These are phyloP conservation scores for Aspergillus clavatus DNA, from an alignment of 2,329 filamentous ascomycete species.

Conservation along the genomic window DNA sequence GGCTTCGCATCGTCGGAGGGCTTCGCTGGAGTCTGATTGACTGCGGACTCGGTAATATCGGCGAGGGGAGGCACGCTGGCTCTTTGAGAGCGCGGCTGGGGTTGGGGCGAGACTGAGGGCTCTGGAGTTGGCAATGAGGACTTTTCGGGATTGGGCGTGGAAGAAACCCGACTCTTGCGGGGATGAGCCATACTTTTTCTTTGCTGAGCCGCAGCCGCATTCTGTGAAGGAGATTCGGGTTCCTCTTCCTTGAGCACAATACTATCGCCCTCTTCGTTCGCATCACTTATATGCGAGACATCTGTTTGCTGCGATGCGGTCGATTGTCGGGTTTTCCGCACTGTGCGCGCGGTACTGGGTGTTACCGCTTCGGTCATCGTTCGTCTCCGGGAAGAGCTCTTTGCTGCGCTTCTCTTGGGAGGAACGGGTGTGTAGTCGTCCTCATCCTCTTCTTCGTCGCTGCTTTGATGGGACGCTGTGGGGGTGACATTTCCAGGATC, in stretches of 20 bases:
- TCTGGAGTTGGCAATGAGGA: slow-evolving; percentile 46
- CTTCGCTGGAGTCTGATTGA: slow-evolving; percentile 57
- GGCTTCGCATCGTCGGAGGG: slow-evolving; percentile 41
- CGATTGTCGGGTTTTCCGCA: slow-evolving; percentile 40
- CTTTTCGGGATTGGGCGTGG: slow-evolving; percentile 35
- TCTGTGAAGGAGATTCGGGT: slow-evolving; percentile 53
- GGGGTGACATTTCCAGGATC: slow-evolving; percentile 48
- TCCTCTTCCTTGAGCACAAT: slow-evolving; percentile 39
- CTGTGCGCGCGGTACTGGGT: slow-evolving; percentile 29
- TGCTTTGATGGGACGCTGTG: slow-evolving; percentile 39
- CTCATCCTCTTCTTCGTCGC: slow-evolving; percentile 63
- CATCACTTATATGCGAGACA: slow-evolving; percentile 48
- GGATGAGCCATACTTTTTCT: slow-evolving; percentile 55
- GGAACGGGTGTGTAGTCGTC: slow-evolving; percentile 78
- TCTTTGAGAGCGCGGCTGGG: slow-evolving; percentile 33
- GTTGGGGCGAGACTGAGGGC: slow-evolving; percentile 51
- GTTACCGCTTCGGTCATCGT: slow-evolving; percentile 48
- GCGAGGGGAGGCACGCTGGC: slow-evolving; percentile 57
- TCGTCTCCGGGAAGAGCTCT: slow-evolving; percentile 55
- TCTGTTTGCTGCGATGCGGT: slow-evolving; percentile 51
- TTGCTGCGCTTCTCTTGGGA: slow-evolving; percentile 49
- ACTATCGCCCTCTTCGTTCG: slow-evolving; percentile 34
- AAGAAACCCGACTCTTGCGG: slow-evolving; percentile 41
- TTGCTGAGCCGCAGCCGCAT: slow-evolving; percentile 56
- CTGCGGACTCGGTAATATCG: slow-evolving; percentile 65